These are phyloP conservation scores for Solioccasus polychromus DNA, from an alignment of 768 basidiomycete species.

Conservation along the genomic window DNA sequence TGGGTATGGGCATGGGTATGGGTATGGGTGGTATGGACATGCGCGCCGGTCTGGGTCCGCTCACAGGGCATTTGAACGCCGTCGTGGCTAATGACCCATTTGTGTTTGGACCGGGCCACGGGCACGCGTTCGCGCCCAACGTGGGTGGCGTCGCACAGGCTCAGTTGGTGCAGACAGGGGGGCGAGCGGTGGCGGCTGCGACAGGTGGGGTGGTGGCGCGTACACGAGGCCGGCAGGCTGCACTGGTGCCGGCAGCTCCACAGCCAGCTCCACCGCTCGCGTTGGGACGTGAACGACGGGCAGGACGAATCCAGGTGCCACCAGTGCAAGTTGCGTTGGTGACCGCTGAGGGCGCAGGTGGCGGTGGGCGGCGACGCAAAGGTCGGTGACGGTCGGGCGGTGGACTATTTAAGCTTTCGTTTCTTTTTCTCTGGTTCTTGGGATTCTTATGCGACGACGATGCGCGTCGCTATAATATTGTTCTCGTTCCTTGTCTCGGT, in stretches of 20 bases:
- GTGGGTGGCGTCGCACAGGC: background rate
- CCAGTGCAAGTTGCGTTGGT: background rate
- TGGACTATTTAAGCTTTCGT: background rate
- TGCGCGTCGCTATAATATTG: too few relatives aligned
- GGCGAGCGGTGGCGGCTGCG: background rate
- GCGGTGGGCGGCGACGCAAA: slow-evolving; percentile 9
- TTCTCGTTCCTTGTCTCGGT: too few relatives aligned
- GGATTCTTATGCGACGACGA: background rate
- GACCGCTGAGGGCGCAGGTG: slow-evolving; percentile 2
- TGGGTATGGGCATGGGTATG: background rate
- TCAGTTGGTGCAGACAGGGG: background rate
- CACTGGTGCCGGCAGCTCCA: background rate
- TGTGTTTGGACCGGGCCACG: slow-evolving; percentile 17
- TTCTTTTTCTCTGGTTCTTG: background rate
- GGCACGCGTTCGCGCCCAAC: slow-evolving; percentile 8
- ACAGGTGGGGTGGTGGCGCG: too few relatives aligned
- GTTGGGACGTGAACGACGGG: background rate
- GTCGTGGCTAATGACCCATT: too few relatives aligned
- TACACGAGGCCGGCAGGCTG: too few relatives aligned
- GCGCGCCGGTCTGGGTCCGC: background rate
- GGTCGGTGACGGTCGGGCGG: background rate
- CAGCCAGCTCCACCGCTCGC: background rate
- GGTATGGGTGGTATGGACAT: background rate
- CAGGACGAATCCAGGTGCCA: background rate
- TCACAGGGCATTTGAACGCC: too few relatives aligned